Evolutionary conservation across 768 basidiomycete species (phyloP), one percentile per base, ranked within the genome.

Genomic region (Boletales sp.): DNA sequence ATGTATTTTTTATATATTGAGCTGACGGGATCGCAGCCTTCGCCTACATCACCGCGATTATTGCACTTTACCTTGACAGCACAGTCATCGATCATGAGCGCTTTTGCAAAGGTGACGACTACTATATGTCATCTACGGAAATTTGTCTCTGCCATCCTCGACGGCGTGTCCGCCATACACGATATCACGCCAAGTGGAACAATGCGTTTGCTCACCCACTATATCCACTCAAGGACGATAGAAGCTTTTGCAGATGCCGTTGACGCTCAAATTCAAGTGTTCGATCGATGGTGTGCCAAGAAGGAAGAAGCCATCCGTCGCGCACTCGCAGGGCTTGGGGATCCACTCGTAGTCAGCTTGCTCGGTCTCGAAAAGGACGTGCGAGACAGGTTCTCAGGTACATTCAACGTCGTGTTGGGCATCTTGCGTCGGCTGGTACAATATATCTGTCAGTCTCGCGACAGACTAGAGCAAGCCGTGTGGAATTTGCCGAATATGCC

Each of bases 191-290:
- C 67, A 28, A 65, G 57, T 4, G 63, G 53, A 21, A 54, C 58
- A 9, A 48, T 33, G 41, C 57, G 45, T 35, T 44, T 71, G 41
- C 53, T 70, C 30, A 55, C 58, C 31, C 60, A 62, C 31, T 57
- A 40, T 43, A 53, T 53, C 49, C 41, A 57, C 10, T 81, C 82
- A 10, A 78, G 76, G 31, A 90, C 87, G 0, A 67, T 88, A n/a
- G 87, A 92, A 63, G 90, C 90, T 0, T 90, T 90, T 61, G 80
- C 86, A 1, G 87, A 90, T 48, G 88, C 87, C 0, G 69, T 91
- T 41, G 81, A 82, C 51, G 56, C 70, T 18, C 80, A 87, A 48
- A 68, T 90, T 4, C 76, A 72, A 18, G 54, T 54, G 5, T 81
- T 92, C 53, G 78, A 87, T 48, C 62, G 58, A 7, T 92, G 88